Percentiles rank a stretch among this genome's conserved stretches.
Conservation (phyloP, 2,329 filamentous ascomycete species). For the Colletotrichum salicis region DNA sequence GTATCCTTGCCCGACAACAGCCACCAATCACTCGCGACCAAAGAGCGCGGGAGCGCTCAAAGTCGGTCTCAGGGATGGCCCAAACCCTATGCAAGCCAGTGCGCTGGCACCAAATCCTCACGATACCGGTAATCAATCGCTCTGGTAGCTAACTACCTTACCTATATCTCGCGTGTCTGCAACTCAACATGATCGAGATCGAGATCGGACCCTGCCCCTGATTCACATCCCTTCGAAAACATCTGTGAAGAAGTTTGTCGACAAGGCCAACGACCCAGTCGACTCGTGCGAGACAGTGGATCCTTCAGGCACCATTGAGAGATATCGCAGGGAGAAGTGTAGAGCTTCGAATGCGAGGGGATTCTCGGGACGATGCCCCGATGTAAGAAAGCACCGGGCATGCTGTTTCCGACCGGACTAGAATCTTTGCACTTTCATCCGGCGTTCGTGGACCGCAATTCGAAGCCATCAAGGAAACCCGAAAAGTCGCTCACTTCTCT, state of each 20-base stretch:
- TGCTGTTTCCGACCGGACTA: background rate
- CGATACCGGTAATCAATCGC: background rate
- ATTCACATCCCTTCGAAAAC: conserved; percentile 6
- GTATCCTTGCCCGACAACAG: background rate
- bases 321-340: conserved; percentile 10
- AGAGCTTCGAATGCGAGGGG: background rate
- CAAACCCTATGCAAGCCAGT: background rate
- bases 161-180: background rate
- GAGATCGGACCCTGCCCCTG: background rate
- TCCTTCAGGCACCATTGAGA: background rate
- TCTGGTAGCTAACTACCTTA: background rate
- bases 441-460: background rate
- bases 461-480: background rate
- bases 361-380: background rate
- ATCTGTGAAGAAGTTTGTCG: background rate
- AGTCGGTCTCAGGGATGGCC: background rate
- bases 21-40: background rate
- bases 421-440: background rate
- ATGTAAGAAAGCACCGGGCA: background rate
- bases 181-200: background rate
- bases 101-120: background rate
- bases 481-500: conserved; percentile 1
- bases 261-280: background rate
- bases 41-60: background rate
- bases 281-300: background rate